These are phyloP conservation scores for Neurospora tetraspora DNA, from an alignment of 495 filamentous ascomycete genomes.

Conservation along the genomic window DNA sequence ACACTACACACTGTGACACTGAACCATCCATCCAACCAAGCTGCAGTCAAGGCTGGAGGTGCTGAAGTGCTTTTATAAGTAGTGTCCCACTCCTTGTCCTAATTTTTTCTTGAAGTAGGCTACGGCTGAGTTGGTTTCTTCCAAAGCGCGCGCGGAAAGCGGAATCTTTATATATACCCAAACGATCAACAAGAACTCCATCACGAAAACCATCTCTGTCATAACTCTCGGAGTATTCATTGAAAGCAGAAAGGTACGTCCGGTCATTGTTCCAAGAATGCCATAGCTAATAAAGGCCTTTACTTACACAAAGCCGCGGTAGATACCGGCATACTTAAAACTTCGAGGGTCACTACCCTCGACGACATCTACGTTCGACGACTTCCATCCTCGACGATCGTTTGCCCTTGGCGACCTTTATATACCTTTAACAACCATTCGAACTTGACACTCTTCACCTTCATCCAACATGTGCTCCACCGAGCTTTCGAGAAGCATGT, in stretches of 20 bases:
- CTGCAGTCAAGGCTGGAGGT: neutral
- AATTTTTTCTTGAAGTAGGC: neutral
- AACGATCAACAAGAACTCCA: neutral
- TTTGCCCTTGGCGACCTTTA: neutral
- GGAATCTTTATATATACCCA: neutral
- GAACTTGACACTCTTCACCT: no score
- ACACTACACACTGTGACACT: neutral
- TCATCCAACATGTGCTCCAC: neutral
- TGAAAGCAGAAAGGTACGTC: neutral
- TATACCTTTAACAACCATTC: neutral
- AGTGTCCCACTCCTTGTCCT: no score
- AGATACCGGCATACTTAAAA: neutral
- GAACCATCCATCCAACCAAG: neutral
- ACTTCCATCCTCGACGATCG: neutral
- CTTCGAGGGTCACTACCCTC: neutral
- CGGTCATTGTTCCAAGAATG: neutral
- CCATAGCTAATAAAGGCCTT: neutral
- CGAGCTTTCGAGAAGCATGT: neutral
- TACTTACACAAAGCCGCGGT: neutral
- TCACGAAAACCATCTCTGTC: neutral
- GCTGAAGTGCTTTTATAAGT: neutral
- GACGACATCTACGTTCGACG: neutral
- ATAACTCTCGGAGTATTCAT: neutral
- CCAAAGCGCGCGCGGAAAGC: neutral
- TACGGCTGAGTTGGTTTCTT: neutral